phyloP scores from a whole-genome alignment of 345 rosid species.

The Excoecaria cochinchinensis region DNA sequence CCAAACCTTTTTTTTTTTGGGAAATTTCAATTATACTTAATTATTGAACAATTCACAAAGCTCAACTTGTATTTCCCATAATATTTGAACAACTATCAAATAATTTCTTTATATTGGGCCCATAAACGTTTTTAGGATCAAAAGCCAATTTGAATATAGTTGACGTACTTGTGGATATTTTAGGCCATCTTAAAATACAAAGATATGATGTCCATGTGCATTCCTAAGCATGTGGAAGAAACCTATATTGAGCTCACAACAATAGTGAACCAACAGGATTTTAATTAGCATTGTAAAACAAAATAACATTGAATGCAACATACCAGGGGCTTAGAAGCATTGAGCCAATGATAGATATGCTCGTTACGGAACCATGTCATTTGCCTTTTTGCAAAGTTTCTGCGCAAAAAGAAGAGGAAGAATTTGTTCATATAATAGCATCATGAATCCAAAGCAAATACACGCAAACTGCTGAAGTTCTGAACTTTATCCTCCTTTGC shows the following conservation, averaged over 20 bases:
- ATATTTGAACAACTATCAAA: no score
- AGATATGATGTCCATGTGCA: no score
- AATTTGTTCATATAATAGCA: not conserved
- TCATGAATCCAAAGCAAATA: not conserved
- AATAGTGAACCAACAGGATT: not conserved
- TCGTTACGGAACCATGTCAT: constrained; percentile 92
- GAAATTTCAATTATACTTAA: no score
- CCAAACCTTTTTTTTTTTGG: no score
- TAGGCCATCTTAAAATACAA: no score
- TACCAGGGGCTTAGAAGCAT: constrained; percentile 89
- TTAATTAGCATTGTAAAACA: not conserved
- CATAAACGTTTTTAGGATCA: no score
- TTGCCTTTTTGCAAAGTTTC: constrained; percentile 95
- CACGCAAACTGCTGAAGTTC: not conserved
- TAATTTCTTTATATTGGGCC: no score
- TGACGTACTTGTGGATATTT: no score
- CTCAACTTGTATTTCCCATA: no score
- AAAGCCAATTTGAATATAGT: no score
- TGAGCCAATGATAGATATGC: constrained; percentile 82
- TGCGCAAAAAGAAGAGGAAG: constrained; percentile 27
- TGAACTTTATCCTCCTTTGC: not conserved
- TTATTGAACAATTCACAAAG: no score
- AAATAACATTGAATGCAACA: constrained; percentile 8
- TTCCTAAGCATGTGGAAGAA: not conserved
- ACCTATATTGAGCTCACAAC: not conserved